Percentiles rank a stretch among this genome's conserved stretches.
phyloP scores from a whole-genome alignment of 352 stramenopile genomes.

The Thalassiosira mediterranea region DNA sequence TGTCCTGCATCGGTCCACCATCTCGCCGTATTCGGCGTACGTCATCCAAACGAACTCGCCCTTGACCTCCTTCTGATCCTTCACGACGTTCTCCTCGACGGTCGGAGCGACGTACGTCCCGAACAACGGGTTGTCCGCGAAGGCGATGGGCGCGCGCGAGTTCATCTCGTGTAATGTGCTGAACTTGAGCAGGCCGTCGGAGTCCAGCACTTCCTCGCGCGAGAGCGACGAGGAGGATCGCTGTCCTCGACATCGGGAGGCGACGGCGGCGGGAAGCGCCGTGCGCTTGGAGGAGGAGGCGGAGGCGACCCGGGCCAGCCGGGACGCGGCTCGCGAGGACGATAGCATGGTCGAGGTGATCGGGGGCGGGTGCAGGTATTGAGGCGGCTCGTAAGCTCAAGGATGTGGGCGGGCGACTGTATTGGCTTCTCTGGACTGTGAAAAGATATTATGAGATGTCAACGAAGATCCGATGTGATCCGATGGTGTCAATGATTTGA shows the following conservation, averaged over 20 bases:
- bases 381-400: too few relatives aligned
- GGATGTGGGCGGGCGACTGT: too few relatives aligned
- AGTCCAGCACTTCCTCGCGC: constrained; percentile 45
- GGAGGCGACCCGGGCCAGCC: constrained; percentile 10
- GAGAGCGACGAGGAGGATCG: constrained; percentile 9
- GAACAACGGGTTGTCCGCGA: constrained; percentile 54
- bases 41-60: constrained; percentile 72
- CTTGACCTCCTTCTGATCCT: constrained; percentile 24
- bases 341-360: constrained; percentile 3
- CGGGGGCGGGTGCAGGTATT: not conserved
- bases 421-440: too few relatives aligned
- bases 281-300: constrained; percentile 8
- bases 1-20: constrained; percentile 43
- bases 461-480: too few relatives aligned
- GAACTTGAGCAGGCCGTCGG: constrained; percentile 56
- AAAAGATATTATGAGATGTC: too few relatives aligned
- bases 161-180: constrained; percentile 66
- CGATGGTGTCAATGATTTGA: too few relatives aligned
- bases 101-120: constrained; percentile 43
- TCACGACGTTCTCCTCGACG: constrained; percentile 49
- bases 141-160: constrained; percentile 46
- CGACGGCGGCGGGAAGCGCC: constrained; percentile 2
- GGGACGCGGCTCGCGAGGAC: constrained; percentile 16
- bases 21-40: constrained; percentile 62
- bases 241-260: not conserved